A percentile compares a stretch with the other conserved stretches of the same genome.
phyloP scores from a whole-genome alignment of 1,284 basidiomycete species.

The Irpex sp. region DNA sequence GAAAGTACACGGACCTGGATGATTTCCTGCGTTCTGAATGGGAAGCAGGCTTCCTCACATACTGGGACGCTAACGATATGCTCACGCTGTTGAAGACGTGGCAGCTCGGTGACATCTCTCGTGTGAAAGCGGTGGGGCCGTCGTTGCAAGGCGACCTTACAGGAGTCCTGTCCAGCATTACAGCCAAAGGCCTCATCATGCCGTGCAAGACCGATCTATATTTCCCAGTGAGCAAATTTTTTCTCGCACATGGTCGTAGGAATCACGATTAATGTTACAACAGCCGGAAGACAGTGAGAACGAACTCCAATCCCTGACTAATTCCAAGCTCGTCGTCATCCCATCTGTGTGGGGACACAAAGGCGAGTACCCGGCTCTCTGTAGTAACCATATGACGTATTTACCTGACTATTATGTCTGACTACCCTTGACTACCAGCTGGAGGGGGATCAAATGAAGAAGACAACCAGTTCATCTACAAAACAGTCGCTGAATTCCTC shows the following conservation, averaged over 20 bases:
- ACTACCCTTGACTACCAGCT: constrained; percentile 12
- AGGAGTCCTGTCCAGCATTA: constrained; percentile 20
- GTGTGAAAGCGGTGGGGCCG: constrained; percentile 23
- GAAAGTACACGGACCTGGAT: constrained; percentile 44
- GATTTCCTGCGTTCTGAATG: constrained; percentile 49
- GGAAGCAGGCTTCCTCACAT: constrained; percentile 42
- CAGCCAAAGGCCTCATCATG: constrained; percentile 52
- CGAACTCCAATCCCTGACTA: constrained; percentile 42
- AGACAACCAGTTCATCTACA: constrained; percentile 14
- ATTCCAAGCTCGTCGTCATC: constrained; percentile 45
- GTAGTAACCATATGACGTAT: not conserved
- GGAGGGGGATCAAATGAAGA: constrained; percentile 22
- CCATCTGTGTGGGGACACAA: constrained; percentile 58
- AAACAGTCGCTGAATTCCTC: constrained; percentile 6
- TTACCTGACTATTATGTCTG: not conserved
- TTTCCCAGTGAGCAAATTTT: constrained; percentile 29
- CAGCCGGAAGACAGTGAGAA: constrained; percentile 55
- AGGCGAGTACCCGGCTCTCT: constrained; percentile 30
- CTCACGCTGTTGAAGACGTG: constrained; percentile 51
- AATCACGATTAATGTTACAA: not conserved
- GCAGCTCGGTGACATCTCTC: constrained; percentile 44
- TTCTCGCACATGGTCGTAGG: not conserved
- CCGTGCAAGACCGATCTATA: constrained; percentile 59
- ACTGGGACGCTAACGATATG: constrained; percentile 58
- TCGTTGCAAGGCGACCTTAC: constrained; percentile 19